These are phyloP conservation scores for Eurotiales sp. DNA, from an alignment of 2,329 filamentous ascomycete species.

Conservation along the genomic window DNA sequence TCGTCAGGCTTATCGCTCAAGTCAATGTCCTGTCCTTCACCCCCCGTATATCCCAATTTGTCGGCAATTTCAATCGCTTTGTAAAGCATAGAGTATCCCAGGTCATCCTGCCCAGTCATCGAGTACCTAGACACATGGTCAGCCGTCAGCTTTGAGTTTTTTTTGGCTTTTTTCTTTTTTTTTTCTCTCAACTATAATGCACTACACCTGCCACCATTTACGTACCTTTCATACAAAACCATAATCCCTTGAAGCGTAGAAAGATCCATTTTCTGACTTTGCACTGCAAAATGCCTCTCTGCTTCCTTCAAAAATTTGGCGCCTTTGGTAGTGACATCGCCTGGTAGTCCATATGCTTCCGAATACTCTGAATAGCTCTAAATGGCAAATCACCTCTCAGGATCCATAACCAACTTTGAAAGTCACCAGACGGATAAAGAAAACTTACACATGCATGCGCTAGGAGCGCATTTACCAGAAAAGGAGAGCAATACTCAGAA, in stretches of 20 bases:
- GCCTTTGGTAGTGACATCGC: conserved; percentile 35
- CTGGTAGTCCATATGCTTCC: conserved; percentile 34
- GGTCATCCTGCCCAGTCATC: conserved; percentile 33
- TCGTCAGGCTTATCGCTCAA: conserved; percentile 25
- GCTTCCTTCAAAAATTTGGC: conserved; percentile 35
- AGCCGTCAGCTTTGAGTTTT: no score
- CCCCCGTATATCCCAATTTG: conserved; percentile 29
- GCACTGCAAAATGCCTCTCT: conserved; percentile 25
- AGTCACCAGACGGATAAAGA: no score
- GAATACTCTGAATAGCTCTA: conserved; percentile 39
- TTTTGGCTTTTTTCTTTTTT: no score
- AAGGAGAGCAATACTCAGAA: conserved; percentile 73
- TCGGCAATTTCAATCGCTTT: conserved; percentile 33
- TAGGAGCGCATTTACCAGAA: conserved; percentile 88
- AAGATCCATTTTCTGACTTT: conserved; percentile 25
- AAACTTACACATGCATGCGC: conserved; percentile 49
- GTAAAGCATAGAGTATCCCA: conserved; percentile 36
- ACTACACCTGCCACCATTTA: neutral
- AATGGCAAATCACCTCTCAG: neutral
- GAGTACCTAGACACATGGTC: conserved; percentile 26
- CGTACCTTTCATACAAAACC: conserved; percentile 34
- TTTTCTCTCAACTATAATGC: no score
- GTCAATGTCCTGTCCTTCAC: conserved; percentile 21
- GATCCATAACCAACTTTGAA: neutral
- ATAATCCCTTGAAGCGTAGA: conserved; percentile 33